Percentiles rank a stretch among this genome's conserved stretches.
These are phyloP conservation scores for Akanthomyces dipterigenus DNA, from an alignment of 2,329 filamentous ascomycete species.

Conservation along the genomic window DNA sequence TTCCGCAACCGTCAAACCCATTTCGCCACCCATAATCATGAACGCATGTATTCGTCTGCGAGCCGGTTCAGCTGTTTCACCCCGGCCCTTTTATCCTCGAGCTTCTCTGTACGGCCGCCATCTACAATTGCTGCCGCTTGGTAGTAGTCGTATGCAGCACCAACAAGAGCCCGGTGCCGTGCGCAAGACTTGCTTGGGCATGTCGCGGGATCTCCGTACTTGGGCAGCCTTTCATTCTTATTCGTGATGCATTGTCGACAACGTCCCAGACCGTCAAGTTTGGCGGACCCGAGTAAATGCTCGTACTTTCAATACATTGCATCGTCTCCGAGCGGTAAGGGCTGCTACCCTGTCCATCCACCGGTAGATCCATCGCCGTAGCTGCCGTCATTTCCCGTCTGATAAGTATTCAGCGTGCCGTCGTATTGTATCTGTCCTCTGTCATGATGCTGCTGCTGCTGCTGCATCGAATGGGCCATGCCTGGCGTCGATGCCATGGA, in stretches of 20 bases:
- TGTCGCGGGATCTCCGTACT: too few relatives aligned
- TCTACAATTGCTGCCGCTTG: background rate
- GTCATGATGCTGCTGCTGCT: background rate
- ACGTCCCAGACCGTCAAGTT: background rate
- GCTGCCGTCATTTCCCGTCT: background rate
- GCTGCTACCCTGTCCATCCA: background rate
- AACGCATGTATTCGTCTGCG: background rate
- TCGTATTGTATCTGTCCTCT: background rate
- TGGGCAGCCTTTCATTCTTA: too few relatives aligned
- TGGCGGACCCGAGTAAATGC: background rate
- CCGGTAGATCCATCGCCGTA: slow-evolving; percentile 4
- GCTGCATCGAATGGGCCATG: background rate
- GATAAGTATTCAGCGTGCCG: background rate
- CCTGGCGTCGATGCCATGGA: background rate
- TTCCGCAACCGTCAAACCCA: background rate
- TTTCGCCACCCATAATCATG: background rate
- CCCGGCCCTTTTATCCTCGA: too few relatives aligned
- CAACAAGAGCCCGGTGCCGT: too few relatives aligned
- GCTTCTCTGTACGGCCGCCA: background rate
- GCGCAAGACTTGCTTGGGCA: too few relatives aligned
- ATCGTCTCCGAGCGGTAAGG: background rate
- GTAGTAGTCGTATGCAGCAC: background rate
- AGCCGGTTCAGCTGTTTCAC: background rate
- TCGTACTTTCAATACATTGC: background rate
- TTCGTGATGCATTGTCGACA: too few relatives aligned